Conservation (phyloP, 257 asterid genomes). For the Buddleja alternifolia region DNA sequence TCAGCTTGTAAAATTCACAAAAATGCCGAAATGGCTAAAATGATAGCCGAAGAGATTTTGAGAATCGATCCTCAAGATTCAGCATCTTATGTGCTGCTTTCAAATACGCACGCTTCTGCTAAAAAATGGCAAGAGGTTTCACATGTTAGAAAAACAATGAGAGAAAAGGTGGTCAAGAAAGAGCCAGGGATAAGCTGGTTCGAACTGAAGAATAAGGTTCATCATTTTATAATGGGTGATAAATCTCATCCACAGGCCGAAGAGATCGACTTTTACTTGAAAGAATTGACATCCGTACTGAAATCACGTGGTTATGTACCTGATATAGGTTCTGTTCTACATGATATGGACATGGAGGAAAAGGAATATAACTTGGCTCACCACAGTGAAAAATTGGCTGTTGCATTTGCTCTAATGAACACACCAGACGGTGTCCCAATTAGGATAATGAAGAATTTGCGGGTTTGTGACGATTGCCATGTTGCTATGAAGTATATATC, state of each 20-base stretch:
- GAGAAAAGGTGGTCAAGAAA: conserved; percentile 67
- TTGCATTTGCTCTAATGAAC: conserved; percentile 80
- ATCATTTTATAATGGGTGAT: conserved; percentile 64
- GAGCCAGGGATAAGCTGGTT: conserved; percentile 91
- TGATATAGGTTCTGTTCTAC: conserved; percentile 58
- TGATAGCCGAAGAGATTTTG: conserved; percentile 61
- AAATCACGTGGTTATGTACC: conserved; percentile 70
- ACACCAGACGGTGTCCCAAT: conserved; percentile 54
- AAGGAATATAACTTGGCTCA: conserved; percentile 64
- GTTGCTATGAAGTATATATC: conserved; percentile 70
- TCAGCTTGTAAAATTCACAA: conserved; percentile 83
- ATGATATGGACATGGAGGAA: conserved; percentile 84
- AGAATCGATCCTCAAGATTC: conserved; percentile 72
- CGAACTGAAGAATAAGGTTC: conserved; percentile 65
- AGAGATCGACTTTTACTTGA: conserved; percentile 55
- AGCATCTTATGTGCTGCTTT: conserved; percentile 77
- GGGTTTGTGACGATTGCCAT: conserved; percentile 82
- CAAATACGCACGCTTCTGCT: conserved; percentile 70
- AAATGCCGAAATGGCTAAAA: conserved; percentile 64
- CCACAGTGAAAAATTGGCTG: conserved; percentile 86
- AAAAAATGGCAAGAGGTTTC: conserved; percentile 67
- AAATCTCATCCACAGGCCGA: conserved; percentile 57
- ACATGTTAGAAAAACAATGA: conserved; percentile 66
- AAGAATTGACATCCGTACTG: conserved; percentile 57
- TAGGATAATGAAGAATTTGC: conserved; percentile 87